Base-by-base conservation (phyloP, 208 protist species). In the Crithidia sp. region DNA sequence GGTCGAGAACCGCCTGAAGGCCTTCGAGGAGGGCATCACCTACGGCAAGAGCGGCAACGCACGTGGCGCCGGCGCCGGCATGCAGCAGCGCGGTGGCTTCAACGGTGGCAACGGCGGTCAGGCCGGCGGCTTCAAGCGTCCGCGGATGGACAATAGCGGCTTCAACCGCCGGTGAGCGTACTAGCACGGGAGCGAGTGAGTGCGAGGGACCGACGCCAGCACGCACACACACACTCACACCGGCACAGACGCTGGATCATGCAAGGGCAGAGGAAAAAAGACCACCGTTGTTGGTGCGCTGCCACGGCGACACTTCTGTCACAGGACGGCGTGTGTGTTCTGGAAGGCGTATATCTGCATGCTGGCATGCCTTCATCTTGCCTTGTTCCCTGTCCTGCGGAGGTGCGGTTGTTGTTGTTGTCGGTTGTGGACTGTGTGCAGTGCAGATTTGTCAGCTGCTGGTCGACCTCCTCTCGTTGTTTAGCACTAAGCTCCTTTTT, bases 11-110 rank as follows among this genome's bases (percentile, higher is more conserved):
- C 90, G 93, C 61, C 86, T 97, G 9, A 94, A 93, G 82, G 84
- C 85, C 65, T 97, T 97, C 61, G 93, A 97, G 86, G 90, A 97
- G 79, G 90, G 89, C 59, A 87, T 95, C 71, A 87, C 90, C 3
- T 95, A 95, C 65, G 93, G 90, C 52, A 91, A 90, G 67, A 94
- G 86, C 57, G 93, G 93, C 59, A 97, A 97, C 67, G 93, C 90
- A 10, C 88, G 93, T 44, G 92, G 92, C 52, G 82, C 67, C 19
- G 90, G 90, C 69, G 79, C 85, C 2, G 76, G 73, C 36, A 62
- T 95, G 52, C 87, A 94, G 83, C 86, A 91, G 73, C 87, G 89
- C 50, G 55, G 66, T 63, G 71, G 75, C 59, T 77, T 68, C 43
- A 77, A 76, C 56, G 69, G 69, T 50, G 80, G 75, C 62, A 77